Conservation (phyloP, 345 rosid species). For the Mallotus nudiflorus region DNA sequence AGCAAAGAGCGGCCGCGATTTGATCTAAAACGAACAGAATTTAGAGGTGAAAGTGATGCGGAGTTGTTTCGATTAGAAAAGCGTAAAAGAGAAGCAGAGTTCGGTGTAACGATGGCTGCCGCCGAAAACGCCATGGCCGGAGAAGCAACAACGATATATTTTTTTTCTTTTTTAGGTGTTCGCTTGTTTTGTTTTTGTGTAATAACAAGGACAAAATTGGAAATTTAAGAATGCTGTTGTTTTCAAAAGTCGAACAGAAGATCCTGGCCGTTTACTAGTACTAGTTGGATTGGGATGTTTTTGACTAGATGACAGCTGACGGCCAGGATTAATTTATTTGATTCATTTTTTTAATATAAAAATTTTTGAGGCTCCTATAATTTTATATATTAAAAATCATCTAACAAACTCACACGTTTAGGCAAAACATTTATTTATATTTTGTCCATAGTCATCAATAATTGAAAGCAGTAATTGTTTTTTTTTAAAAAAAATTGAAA, state of each 20-base stretch:
- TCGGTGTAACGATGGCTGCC: conserved; percentile 19
- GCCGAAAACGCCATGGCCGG: conserved; percentile 54
- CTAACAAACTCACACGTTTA: too few species aligned
- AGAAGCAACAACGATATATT: background rate
- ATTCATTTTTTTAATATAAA: background rate
- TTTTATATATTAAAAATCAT: too few species aligned
- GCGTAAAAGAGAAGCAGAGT: conserved; percentile 35
- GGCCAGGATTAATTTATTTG: background rate
- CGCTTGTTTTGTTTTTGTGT: background rate
- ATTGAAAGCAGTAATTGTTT: too few species aligned
- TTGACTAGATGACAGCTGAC: conserved; percentile 1
- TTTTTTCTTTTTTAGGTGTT: background rate
- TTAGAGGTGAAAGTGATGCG: conserved; percentile 16
- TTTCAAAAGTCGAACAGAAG: background rate
- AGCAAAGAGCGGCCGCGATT: conserved; percentile 41
- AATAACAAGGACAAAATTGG: too few species aligned
- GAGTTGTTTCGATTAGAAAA: background rate
- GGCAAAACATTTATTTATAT: too few species aligned
- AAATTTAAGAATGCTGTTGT: background rate
- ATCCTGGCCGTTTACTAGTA: background rate
- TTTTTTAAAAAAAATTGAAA: too few species aligned
- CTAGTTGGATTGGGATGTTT: background rate
- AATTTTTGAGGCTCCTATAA: background rate
- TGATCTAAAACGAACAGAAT: conserved; percentile 42
- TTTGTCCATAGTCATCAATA: too few species aligned